Evolutionary conservation across 257 asterid genomes (phyloP).

Genomic region (Gynochthodes officinalis): DNA sequence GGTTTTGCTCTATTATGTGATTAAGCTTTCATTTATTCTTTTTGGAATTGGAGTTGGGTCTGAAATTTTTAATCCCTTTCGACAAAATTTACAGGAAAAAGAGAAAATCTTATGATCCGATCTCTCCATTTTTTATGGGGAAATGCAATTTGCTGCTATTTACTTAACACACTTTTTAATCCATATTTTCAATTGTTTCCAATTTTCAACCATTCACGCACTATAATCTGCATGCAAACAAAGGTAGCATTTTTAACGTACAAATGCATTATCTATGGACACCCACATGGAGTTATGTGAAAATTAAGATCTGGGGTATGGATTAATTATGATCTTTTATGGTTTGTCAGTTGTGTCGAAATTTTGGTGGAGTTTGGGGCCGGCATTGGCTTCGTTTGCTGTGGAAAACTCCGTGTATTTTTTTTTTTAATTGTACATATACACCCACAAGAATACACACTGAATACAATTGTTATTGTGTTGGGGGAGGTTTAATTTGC

Average conservation of each 20-base stretch:
- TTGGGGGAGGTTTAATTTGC: constrained; percentile 20
- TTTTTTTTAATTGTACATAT: constrained; percentile 7
- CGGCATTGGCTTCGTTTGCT: constrained; percentile 19
- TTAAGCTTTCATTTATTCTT: constrained; percentile 6
- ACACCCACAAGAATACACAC: constrained; percentile 10
- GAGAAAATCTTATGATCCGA: constrained; percentile 41
- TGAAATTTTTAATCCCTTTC: constrained; percentile 4
- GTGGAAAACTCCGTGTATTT: constrained; percentile 17
- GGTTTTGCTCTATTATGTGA: not conserved
- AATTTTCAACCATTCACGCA: constrained; percentile 16
- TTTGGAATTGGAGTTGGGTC: not conserved
- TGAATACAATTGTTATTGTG: not conserved
- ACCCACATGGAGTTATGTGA: constrained; percentile 8
- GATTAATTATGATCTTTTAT: constrained; percentile 13
- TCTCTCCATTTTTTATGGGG: constrained; percentile 20
- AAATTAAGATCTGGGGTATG: constrained; percentile 32
- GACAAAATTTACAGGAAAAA: not conserved
- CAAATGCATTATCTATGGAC: not conserved
- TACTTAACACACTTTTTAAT: constrained; percentile 16
- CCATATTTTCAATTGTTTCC: constrained; percentile 21
- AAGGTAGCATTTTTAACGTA: constrained; percentile 13
- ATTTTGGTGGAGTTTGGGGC: constrained; percentile 26
- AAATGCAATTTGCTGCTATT: constrained; percentile 14
- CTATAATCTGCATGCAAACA: constrained; percentile 7
- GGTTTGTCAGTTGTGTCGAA: constrained; percentile 16